Evolutionary conservation across 805 yeast genomes (phyloP).

Genomic region (Saccharomycopsis schoenii): DNA sequence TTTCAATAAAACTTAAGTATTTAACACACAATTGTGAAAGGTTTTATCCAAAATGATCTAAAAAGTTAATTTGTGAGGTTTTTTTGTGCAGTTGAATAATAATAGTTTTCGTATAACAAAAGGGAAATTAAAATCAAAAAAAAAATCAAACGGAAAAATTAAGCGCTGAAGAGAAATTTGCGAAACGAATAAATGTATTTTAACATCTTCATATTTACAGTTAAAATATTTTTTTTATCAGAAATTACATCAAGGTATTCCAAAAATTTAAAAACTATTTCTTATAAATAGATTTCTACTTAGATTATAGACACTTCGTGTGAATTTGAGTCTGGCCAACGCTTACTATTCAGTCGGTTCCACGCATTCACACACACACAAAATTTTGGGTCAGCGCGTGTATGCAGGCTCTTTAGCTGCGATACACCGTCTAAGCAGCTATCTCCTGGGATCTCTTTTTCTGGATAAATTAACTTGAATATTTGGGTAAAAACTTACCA

Average conservation of each 20-base stretch:
- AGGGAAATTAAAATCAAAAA: not conserved
- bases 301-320: not conserved
- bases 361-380: not conserved
- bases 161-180: not conserved
- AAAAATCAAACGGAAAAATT: not conserved
- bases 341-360: not conserved
- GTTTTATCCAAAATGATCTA: too few relatives aligned
- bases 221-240: too few relatives aligned
- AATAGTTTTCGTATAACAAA: too few relatives aligned
- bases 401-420: not conserved
- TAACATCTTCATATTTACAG: too few relatives aligned
- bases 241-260: too few relatives aligned
- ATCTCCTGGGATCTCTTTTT: not conserved
- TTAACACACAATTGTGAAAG: too few relatives aligned
- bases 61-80: too few relatives aligned
- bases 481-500: not conserved
- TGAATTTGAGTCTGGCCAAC: not conserved
- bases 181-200: too few relatives aligned
- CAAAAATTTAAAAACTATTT: too few relatives aligned
- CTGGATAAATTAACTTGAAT: not conserved
- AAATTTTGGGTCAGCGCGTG: not conserved
- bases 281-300: not conserved
- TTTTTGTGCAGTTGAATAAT: too few relatives aligned
- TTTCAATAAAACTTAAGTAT: too few relatives aligned
- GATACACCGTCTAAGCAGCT: not conserved